Evolutionary conservation across 2,329 filamentous ascomycete species (phyloP), one percentile per base, ranked within the genome.

Genomic region (Exophiala alcalophila): DNA sequence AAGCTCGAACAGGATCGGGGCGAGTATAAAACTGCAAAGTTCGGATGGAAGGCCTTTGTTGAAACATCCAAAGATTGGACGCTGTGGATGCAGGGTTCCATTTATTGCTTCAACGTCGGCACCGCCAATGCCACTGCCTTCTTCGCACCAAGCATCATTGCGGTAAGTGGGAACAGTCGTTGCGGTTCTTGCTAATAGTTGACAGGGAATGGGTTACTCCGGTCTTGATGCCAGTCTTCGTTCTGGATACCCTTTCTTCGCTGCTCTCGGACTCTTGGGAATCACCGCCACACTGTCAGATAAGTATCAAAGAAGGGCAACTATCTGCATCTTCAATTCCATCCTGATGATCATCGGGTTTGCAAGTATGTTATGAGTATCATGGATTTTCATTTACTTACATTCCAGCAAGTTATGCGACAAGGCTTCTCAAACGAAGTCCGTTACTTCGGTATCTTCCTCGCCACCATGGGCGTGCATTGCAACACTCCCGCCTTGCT

Each of bases 401-500:
- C 34, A 25, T 15, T 30, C 8, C 20, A n/a, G 8, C 4, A 14
- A 44, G 41, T 44, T 19, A 38, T 44, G 33, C 41, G 41, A 10
- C 15, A 31, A 10, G 33, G 34, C 15, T 44, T 38, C 21, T 31
- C 34, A 6, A 31, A 31, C 9, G n/a, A 45, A 5, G 35, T 40
- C n/a, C 44, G 38, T n/a, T 47, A 47, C 14, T 11, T 40, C 1
- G 44, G 44, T n/a, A 30, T 47, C 37, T 47, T 47, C 26, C 25
- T 47, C 10, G 38, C 44, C 16, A 31, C 32, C 7, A 47, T 41
- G 37, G 44, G 44, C 18, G 31, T 42, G n/a, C 31, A 41, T 28
- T 36, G 25, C 8, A 61, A 61, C 26, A 49, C 61, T 0, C 61
- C 61, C 2, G 55, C 59, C 1, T 45, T 57, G 3, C 59, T 64